Conservation (phyloP, 225 moss, liverwort and hornwort species). For the Sphagnum tenellum region DNA sequence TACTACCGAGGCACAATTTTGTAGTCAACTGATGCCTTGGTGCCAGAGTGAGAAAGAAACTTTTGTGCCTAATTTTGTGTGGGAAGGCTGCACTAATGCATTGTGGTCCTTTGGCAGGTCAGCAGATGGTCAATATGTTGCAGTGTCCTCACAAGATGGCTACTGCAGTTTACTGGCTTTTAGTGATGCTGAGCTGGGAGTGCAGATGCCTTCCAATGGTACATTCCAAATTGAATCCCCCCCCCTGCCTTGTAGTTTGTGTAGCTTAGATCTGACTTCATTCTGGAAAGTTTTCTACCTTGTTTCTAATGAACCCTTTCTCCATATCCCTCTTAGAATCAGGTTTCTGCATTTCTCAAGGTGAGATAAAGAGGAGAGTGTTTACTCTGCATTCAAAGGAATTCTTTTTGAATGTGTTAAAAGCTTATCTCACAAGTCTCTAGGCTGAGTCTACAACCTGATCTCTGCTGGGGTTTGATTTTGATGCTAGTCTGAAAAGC, state of each 20-base stretch:
- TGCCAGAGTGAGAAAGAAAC: neutral
- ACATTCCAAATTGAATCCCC: neutral
- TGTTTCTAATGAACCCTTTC: neutral
- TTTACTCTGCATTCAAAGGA: too few relatives aligned
- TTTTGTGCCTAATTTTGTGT: neutral
- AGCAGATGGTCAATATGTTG: slow-evolving; percentile 69
- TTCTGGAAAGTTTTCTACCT: neutral
- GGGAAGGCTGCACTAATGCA: neutral
- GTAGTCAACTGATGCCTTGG: neutral
- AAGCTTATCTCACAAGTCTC: too few relatives aligned
- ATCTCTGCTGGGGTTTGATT: too few relatives aligned
- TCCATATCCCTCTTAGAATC: neutral
- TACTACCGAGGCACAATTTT: too few relatives aligned
- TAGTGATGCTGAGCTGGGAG: slow-evolving; percentile 69
- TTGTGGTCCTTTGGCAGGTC: slow-evolving; percentile 39
- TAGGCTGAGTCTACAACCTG: too few relatives aligned
- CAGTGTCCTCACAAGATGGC: slow-evolving; percentile 96
- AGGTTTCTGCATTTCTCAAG: too few relatives aligned
- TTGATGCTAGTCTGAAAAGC: too few relatives aligned
- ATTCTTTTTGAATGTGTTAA: too few relatives aligned
- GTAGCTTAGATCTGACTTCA: neutral
- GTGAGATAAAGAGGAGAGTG: too few relatives aligned
- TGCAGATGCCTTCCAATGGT: slow-evolving; percentile 45
- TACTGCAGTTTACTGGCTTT: slow-evolving; percentile 82
- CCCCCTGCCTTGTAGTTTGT: neutral